A percentile compares a stretch with the other conserved stretches of the same genome.
Evolutionary conservation across 257 asterid genomes (phyloP).

Genomic region (Apocynum venetum): DNA sequence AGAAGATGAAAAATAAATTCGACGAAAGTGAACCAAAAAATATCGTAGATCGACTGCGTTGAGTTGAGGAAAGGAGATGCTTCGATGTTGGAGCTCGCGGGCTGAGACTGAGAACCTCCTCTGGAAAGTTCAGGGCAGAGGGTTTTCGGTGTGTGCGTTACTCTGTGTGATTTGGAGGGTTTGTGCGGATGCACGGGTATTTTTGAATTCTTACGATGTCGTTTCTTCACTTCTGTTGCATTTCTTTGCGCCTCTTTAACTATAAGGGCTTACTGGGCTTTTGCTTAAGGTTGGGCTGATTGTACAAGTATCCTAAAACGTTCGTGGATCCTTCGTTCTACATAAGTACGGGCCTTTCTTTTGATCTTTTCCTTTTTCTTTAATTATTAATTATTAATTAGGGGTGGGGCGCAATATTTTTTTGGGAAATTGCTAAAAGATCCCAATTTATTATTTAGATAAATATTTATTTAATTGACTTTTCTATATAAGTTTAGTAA

Average conservation of each 20-base stretch:
- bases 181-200: neutral
- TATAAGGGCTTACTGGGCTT: neutral
- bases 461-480: too few relatives aligned
- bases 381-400: too few relatives aligned
- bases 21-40: neutral
- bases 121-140: slow-evolving; percentile 9
- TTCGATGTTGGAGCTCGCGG: neutral
- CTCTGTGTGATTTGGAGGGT: slow-evolving; percentile 8
- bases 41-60: slow-evolving; percentile 14
- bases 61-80: neutral
- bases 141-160: neutral
- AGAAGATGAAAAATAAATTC: neutral
- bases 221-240: neutral
- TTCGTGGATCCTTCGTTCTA: too few relatives aligned
- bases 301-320: neutral
- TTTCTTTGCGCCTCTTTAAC: neutral
- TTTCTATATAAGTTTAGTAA: too few relatives aligned
- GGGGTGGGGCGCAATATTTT: too few relatives aligned
- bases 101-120: neutral
- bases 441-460: too few relatives aligned
- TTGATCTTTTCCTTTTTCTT: too few relatives aligned
- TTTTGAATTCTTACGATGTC: slow-evolving; percentile 9
- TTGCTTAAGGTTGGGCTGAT: neutral
- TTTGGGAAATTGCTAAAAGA: too few relatives aligned
- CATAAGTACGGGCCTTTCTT: too few relatives aligned